Conservation (phyloP, 345 rosid genomes). For the Citrus maxima region DNA sequence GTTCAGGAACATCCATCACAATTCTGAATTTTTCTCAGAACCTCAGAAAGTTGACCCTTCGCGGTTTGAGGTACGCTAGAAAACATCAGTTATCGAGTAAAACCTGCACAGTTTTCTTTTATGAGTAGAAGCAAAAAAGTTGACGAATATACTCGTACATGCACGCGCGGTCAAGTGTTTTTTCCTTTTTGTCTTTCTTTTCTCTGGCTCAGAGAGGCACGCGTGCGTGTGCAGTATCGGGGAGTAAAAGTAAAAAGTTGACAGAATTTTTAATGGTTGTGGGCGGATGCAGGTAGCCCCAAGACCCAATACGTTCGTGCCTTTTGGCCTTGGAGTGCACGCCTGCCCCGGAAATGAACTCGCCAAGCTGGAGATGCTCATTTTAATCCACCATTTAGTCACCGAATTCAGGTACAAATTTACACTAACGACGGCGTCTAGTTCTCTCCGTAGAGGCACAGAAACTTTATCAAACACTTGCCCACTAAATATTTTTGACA, state of each 20-base stretch:
- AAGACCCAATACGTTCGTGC: conserved; percentile 78
- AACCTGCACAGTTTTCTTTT: too few species aligned
- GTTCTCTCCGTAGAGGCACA: not conserved
- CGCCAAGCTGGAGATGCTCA: conserved; percentile 84
- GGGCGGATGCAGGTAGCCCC: conserved; percentile 51
- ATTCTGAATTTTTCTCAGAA: conserved; percentile 64
- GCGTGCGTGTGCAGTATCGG: not conserved
- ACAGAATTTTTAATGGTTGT: not conserved
- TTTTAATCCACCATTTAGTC: conserved; percentile 69
- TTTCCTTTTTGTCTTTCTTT: too few species aligned
- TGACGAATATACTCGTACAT: not conserved
- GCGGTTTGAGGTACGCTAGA: conserved; percentile 64
- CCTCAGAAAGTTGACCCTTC: conserved; percentile 81
- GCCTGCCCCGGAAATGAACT: conserved; percentile 94
- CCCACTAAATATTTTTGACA: conserved; percentile 7
- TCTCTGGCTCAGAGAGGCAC: not conserved
- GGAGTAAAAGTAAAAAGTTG: not conserved
- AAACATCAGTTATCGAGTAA: not conserved
- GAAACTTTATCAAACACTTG: not conserved
- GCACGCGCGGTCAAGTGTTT: not conserved
- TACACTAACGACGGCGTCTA: not conserved
- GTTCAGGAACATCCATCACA: conserved; percentile 93
- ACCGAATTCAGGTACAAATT: conserved; percentile 60
- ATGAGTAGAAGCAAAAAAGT: not conserved
- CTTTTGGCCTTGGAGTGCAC: conserved; percentile 94